A percentile compares a stretch with the other conserved stretches of the same genome.
Conservation (phyloP, 768 basidiomycete genomes). For the Mycena filopes region DNA sequence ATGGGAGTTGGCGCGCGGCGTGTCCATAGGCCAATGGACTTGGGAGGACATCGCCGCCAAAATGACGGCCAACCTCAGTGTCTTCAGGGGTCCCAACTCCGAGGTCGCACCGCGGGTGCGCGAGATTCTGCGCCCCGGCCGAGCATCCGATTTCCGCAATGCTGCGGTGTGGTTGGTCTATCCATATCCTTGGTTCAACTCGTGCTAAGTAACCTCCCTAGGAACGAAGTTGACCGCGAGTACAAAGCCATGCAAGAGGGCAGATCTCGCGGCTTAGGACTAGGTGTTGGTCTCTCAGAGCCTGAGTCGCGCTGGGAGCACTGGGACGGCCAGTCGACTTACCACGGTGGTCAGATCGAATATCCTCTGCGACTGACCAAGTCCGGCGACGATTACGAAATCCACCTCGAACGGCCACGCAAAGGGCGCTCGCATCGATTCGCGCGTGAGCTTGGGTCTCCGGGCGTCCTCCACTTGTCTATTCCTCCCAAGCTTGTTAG, state of each 20-base stretch:
- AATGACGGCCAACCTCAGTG: neutral
- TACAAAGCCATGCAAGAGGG: constrained; percentile 69
- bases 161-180: constrained; percentile 49
- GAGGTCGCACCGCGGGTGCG: neutral
- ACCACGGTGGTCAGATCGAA: constrained; percentile 79
- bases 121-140: constrained; percentile 2
- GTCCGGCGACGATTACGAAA: constrained; percentile 22
- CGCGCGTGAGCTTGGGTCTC: constrained; percentile 65
- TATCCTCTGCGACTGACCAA: constrained; percentile 59
- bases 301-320: constrained; percentile 8
- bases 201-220: constrained; percentile 32
- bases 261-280: constrained; percentile 66
- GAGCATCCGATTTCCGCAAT: constrained; percentile 12
- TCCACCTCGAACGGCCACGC: constrained; percentile 68
- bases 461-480: constrained; percentile 61
- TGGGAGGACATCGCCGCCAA: constrained; percentile 12
- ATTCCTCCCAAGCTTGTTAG: constrained; percentile 49
- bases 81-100: constrained; percentile 2
- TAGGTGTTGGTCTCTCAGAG: constrained; percentile 40
- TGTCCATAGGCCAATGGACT: constrained; percentile 8
- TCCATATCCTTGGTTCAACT: neutral
- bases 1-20: constrained; percentile 32
- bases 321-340: constrained; percentile 59
- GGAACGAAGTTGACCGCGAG: constrained; percentile 73
- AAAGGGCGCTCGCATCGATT: constrained; percentile 72